Conservation (phyloP, 768 basidiomycete genomes). For the Candolleomyces aberdarensis region DNA sequence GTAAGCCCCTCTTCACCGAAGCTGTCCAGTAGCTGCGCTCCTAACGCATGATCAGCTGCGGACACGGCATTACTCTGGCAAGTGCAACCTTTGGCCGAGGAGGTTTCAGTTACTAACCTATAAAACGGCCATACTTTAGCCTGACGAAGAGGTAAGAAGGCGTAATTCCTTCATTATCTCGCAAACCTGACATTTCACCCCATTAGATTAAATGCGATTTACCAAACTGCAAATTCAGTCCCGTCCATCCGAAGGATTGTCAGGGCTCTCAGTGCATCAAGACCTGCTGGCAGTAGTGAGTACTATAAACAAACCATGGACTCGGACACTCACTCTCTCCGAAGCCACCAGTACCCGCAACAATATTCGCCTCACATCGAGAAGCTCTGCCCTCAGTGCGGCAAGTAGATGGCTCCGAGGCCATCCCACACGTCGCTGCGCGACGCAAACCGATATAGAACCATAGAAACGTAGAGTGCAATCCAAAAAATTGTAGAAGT, state of each 20-base stretch:
- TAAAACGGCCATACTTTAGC: slow-evolving; percentile 28
- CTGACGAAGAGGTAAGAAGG: slow-evolving; percentile 52
- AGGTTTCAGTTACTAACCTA: slow-evolving; percentile 3
- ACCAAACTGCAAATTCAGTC: slow-evolving; percentile 61
- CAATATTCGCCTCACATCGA: slow-evolving; percentile 68
- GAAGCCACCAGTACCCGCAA: slow-evolving; percentile 62
- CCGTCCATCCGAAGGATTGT: slow-evolving; percentile 49
- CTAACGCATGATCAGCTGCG: slow-evolving; percentile 38
- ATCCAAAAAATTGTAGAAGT: too few species aligned
- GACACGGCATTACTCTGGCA: slow-evolving; percentile 51
- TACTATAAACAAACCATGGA: slow-evolving; percentile 13
- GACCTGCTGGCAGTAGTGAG: slow-evolving; percentile 73
- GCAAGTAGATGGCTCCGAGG: background rate
- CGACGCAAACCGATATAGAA: background rate
- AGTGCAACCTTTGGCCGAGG: background rate
- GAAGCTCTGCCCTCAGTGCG: slow-evolving; percentile 54
- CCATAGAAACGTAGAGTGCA: background rate
- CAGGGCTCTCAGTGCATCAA: slow-evolving; percentile 47
- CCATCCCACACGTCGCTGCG: background rate
- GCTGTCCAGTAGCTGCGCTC: background rate
- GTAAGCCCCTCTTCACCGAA: slow-evolving; percentile 28
- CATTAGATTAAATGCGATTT: slow-evolving; percentile 61
- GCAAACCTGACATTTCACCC: background rate
- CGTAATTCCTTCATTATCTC: background rate
- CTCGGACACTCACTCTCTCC: slow-evolving; percentile 15